Base-by-base conservation (phyloP, 306 rosid genomes). In the Dryas alaskensis region DNA sequence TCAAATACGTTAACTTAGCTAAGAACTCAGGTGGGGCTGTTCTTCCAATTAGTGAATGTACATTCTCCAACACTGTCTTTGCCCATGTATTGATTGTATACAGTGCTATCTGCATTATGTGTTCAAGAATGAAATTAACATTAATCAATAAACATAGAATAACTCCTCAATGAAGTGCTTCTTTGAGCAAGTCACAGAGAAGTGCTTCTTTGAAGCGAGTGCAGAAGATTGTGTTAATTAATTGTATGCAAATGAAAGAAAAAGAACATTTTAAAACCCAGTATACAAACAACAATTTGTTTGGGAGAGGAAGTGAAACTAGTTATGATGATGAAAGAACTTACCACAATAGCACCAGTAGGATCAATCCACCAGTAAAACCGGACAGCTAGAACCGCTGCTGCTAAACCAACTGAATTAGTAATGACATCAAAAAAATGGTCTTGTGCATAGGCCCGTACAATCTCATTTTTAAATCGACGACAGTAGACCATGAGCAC, bases 11-110 rank as follows among this genome's bases (percentile, higher is more conserved):
- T 39, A 91, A 48, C 87, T 92, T 92, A 0, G 91, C 86, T 43
- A 92, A 75, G 66, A 80, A 92, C 13, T 92, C 96, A 0, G 97
- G 97, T 1, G 97, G 92, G 4, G 96, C 96, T 16, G 95, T 86
- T 55, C 91, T 80, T 83, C 97, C 97, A 0, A 92, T 83, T 0
- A 92, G 87, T 0, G 91, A 84, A 65, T 77, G 40, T 13, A 92
- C 97, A 76, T 87, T 92, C 85, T 92, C 97, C 16, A 89, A 71
- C 16, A 92, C 97, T 0, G 92, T 92, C 82, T 39, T 87, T 4
- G 96, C 31, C 95, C 97, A 89, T 48, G 97, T 87, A 48, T 83
- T 89, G 0, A 92, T 92, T 51, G 97, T 92, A 11, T 92, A 91
- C 4, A 91, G 13, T n/a, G 96, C 97, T 40, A 91, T 89, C 97